Percentiles rank a stretch among this genome's conserved stretches.
These are phyloP conservation scores for Artemisia tridentata DNA, from an alignment of 129 eudicot genomes.

Conservation along the genomic window DNA sequence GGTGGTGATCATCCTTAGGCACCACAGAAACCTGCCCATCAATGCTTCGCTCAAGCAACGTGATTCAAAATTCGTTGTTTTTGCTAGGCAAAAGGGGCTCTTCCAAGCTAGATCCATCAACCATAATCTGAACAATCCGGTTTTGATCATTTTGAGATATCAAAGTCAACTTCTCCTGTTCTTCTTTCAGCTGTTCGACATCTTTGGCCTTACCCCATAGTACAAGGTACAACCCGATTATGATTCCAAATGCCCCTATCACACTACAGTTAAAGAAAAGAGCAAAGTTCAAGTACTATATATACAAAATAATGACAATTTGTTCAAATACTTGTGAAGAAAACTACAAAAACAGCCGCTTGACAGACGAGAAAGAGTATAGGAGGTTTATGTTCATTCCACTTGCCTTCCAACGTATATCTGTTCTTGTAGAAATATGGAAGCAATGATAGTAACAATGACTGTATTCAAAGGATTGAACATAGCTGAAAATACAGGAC, in stretches of 20 bases:
- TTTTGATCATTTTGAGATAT: conserved; percentile 24
- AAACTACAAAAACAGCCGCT: not conserved
- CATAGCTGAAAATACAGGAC: conserved; percentile 84
- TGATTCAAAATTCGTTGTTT: conserved; percentile 1
- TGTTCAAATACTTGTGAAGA: not conserved
- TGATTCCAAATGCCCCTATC: conserved; percentile 56
- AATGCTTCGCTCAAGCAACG: not conserved
- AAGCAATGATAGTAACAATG: conserved; percentile 57
- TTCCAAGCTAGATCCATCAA: conserved; percentile 42
- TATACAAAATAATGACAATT: not conserved
- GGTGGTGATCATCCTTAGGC: not conserved
- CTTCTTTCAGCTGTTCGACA: conserved; percentile 22
- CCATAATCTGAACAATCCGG: conserved; percentile 5
- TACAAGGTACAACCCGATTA: conserved; percentile 59
- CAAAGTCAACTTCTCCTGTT: not conserved
- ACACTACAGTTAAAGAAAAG: conserved; percentile 29
- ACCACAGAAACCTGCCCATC: not conserved
- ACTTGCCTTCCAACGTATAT: conserved; percentile 69
- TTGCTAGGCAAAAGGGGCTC: conserved; percentile 48
- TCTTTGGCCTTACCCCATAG: conserved; percentile 82
- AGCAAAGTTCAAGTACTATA: not conserved
- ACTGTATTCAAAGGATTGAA: conserved; percentile 73
- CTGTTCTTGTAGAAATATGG: conserved; percentile 55
- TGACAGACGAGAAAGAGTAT: not conserved
- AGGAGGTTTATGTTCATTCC: no score